Base-by-base conservation (phyloP, 306 rosid genomes). In the Arachis stenosperma region DNA sequence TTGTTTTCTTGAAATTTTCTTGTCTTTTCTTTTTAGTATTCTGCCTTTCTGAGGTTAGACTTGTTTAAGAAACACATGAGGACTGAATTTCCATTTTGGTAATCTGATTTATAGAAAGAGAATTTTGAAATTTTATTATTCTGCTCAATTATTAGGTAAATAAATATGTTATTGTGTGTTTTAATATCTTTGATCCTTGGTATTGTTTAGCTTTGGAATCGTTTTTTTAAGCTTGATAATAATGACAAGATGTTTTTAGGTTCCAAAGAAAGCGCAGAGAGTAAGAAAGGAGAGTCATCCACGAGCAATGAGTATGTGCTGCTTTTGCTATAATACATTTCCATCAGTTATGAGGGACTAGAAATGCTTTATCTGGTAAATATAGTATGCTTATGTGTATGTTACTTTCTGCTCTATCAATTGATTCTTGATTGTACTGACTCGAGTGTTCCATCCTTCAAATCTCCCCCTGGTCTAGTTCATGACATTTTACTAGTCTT, bases 301-400 rank as follows among this genome's bases (percentile, higher is more conserved):
- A 61, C 87, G 75, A 73, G 61, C 73, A 91, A 79, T 27, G 82
- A 79, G 97, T 91, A 91, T 77, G 87, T 80, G 58, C 67, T 68
- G 68, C 81, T 72, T 77, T 22, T 83, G 81, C 83, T 84, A 42
- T 54, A 59, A 7, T 85, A 70, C 61, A 53, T 67, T 81, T 83
- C 72, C 62, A 36, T 80, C 63, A 29, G 69, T 74, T 69, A 15
- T 42, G 75, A 48, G 69, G 63, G 79, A 75, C 71, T 77, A 46
- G 44, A 82, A 64, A 55, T 76, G 71, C 81, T 74, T 78, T 71
- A 78, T 80, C 76, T 37, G 58, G 50, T 52, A 63, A 70, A 61
- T 53, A 78, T 76, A 61, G 71, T 55, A 69, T 76, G 39, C 57
- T 43, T 14, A 12, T 66, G 58, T 43, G 8, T 71, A 27, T 58